A percentile compares a stretch with the other conserved stretches of the same genome.
Conservation (phyloP, 768 basidiomycete species). For the Mycena pura region DNA sequence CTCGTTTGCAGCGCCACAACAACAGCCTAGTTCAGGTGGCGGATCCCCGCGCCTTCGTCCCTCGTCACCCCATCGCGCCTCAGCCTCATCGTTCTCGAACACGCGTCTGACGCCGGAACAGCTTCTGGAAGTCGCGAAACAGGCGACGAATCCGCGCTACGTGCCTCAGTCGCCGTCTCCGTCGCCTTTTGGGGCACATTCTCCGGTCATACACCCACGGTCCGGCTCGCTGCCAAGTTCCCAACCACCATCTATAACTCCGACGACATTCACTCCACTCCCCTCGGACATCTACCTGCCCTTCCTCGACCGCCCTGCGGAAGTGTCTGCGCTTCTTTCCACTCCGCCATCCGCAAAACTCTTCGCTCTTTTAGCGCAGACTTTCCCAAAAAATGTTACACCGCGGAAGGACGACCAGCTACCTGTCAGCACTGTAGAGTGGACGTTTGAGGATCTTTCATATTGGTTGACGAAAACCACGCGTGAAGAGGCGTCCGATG, state of each 20-base stretch:
- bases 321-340: slow-evolving; percentile 73
- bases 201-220: slow-evolving; percentile 27
- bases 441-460: slow-evolving; percentile 76
- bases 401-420: slow-evolving; percentile 37
- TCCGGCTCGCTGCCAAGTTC: slow-evolving; percentile 19
- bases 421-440: slow-evolving; percentile 64
- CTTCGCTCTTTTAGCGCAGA: slow-evolving; percentile 76
- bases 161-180: slow-evolving; percentile 25
- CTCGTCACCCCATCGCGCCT: slow-evolving; percentile 51
- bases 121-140: slow-evolving; percentile 73
- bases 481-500: slow-evolving; percentile 69
- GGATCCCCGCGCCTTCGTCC: slow-evolving; percentile 55
- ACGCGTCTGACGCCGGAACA: slow-evolving; percentile 74
- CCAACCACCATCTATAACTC: slow-evolving; percentile 34
- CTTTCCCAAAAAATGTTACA: slow-evolving; percentile 50
- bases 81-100: slow-evolving; percentile 44
- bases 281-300: slow-evolving; percentile 83
- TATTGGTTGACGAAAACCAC: slow-evolving; percentile 70
- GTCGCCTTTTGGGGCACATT: slow-evolving; percentile 25
- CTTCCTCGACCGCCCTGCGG: slow-evolving; percentile 82
- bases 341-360: slow-evolving; percentile 71
- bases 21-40: slow-evolving; percentile 39
- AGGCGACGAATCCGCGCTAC: slow-evolving; percentile 52
- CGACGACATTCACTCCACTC: slow-evolving; percentile 75
- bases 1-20: slow-evolving; percentile 52